Conservation (phyloP, 2,329 filamentous ascomycete species). For the Helotiales sp. region DNA sequence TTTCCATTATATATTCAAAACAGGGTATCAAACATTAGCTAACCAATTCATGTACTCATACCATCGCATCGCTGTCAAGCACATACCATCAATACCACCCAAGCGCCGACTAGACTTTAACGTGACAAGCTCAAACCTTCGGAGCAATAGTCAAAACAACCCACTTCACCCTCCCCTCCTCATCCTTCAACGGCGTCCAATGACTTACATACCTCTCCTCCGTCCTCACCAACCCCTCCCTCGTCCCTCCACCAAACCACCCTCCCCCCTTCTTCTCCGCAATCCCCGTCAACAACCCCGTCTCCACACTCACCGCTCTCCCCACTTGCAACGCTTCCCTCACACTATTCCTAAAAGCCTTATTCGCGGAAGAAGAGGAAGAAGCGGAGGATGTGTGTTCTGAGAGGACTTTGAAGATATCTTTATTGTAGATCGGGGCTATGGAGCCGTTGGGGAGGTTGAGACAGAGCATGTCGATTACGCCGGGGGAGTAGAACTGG, state of each 20-base stretch:
- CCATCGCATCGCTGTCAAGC: too few relatives aligned
- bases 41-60: too few relatives aligned
- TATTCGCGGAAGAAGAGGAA: conserved; percentile 42
- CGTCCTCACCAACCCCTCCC: conserved; percentile 16
- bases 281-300: conserved; percentile 27
- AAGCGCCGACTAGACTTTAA: neutral
- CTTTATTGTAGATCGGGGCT: conserved; percentile 44
- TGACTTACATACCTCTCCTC: conserved; percentile 37
- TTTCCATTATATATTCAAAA: too few relatives aligned
- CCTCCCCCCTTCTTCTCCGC: conserved; percentile 23
- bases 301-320: conserved; percentile 33
- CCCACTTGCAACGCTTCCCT: conserved; percentile 33
- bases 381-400: conserved; percentile 40
- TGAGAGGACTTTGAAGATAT: conserved; percentile 56
- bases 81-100: too few relatives aligned
- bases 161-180: conserved; percentile 34
- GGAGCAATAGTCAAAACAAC: conserved; percentile 37
- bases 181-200: conserved; percentile 46
- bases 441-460: conserved; percentile 35
- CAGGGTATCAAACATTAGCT: too few relatives aligned
- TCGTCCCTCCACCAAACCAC: conserved; percentile 17
- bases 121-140: conserved; percentile 11
- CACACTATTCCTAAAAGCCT: conserved; percentile 46
- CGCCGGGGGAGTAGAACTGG: conserved; percentile 47
- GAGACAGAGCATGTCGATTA: conserved; percentile 49